Evolutionary conservation across 2,329 filamentous ascomycete species (phyloP).

Genomic region (Curvularia lunata): DNA sequence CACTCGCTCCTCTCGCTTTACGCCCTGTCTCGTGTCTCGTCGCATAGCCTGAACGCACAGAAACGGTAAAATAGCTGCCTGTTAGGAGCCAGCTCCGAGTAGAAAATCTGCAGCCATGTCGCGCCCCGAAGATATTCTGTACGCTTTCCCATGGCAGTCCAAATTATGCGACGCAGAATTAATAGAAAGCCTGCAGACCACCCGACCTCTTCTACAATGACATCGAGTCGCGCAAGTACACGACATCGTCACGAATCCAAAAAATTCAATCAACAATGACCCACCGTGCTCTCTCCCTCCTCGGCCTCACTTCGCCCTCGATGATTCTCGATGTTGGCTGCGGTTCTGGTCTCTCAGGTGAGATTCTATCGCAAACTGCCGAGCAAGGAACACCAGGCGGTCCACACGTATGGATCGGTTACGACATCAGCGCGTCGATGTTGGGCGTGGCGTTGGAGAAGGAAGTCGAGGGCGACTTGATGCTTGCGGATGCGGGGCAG

Average conservation of each 20-base stretch:
- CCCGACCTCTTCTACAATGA: slow-evolving; percentile 99
- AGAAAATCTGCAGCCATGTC: slow-evolving; percentile 72
- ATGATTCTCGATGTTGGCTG: slow-evolving; percentile 97
- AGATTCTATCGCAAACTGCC: slow-evolving; percentile 80
- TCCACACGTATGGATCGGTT: slow-evolving; percentile 94
- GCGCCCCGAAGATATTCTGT: slow-evolving; percentile 94
- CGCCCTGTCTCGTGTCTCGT: background rate
- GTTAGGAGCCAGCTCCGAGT: background rate
- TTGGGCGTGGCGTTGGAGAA: slow-evolving; percentile 90
- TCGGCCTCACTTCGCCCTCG: slow-evolving; percentile 78
- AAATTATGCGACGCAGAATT: slow-evolving; percentile 19
- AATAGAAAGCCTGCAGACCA: slow-evolving; percentile 62
- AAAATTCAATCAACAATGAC: slow-evolving; percentile 97
- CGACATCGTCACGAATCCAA: slow-evolving; percentile 92
- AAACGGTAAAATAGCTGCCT: background rate
- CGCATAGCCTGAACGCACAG: background rate
- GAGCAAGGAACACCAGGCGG: slow-evolving; percentile 70
- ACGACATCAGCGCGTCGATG: slow-evolving; percentile 97
- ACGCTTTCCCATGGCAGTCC: slow-evolving; percentile 44
- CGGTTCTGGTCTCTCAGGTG: slow-evolving; percentile 90
- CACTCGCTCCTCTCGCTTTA: background rate
- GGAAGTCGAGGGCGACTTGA: slow-evolving; percentile 90
- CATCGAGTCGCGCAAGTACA: slow-evolving; percentile 94
- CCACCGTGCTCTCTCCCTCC: slow-evolving; percentile 86
- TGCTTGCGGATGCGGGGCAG: slow-evolving; percentile 94